Conservation (phyloP, 2,329 filamentous ascomycete genomes). For the Claviceps sp. region DNA sequence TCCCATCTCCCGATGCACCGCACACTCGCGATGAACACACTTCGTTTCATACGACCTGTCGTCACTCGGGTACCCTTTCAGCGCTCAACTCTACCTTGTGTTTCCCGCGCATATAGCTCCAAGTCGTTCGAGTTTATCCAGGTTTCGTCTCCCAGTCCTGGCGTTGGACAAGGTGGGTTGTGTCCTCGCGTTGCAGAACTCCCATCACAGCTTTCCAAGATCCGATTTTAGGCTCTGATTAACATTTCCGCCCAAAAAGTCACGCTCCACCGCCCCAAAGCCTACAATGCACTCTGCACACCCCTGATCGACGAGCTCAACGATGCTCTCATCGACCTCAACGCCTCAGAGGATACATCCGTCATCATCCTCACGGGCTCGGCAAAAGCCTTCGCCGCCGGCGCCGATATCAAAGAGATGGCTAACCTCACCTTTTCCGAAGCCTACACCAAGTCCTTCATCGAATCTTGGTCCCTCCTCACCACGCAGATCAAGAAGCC, state of each 20-base stretch:
- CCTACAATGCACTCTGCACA: conserved; percentile 84
- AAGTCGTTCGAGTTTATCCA: conserved; percentile 67
- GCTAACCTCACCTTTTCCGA: conserved; percentile 76
- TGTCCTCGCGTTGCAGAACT: background rate
- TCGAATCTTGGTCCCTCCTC: conserved; percentile 84
- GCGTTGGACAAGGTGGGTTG: conserved; percentile 69
- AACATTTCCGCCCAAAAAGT: conserved; percentile 39
- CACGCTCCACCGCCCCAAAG: conserved; percentile 86
- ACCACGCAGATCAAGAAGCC: conserved; percentile 82
- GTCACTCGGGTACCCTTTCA: conserved; percentile 35
- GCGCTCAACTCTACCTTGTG: conserved; percentile 40
- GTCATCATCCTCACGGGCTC: conserved; percentile 82
- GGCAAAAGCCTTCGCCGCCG: conserved; percentile 81
- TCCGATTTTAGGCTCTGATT: background rate
- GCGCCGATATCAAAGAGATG: conserved; percentile 99
- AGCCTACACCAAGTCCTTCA: conserved; percentile 84
- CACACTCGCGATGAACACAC: conserved; percentile 32
- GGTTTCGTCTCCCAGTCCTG: conserved; percentile 70
- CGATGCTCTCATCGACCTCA: conserved; percentile 57
- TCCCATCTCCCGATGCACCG: background rate
- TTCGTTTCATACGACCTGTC: conserved; percentile 47
- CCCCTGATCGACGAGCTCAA: conserved; percentile 87
- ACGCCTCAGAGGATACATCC: conserved; percentile 53
- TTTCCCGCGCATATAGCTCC: conserved; percentile 40
- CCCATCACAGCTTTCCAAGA: background rate